Percentiles rank a stretch among this genome's conserved stretches.
Conservation (phyloP, 2,329 filamentous ascomycete genomes). For the Colletotrichum australisinense region DNA sequence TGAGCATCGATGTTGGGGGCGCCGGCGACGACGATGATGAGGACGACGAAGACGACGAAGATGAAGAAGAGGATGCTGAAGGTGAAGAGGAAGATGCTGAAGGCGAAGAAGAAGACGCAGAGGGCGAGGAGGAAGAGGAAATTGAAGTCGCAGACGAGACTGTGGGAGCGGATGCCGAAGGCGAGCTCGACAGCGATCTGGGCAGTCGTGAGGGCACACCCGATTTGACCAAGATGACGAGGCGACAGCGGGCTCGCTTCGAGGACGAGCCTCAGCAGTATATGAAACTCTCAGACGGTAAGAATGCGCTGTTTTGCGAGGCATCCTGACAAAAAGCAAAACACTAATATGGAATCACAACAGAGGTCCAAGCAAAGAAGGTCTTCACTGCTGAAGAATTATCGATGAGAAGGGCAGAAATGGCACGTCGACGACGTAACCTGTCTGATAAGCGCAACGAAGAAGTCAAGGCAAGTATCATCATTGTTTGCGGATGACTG, state of each 20-base stretch:
- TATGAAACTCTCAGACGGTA: constrained; percentile 72
- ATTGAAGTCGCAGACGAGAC: constrained; percentile 44
- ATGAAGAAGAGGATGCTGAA: constrained; percentile 59
- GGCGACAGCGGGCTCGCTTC: constrained; percentile 69
- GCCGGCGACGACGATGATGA: constrained; percentile 42
- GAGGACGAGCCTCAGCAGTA: constrained; percentile 65
- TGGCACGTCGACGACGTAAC: constrained; percentile 70
- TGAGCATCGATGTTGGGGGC: constrained; percentile 47
- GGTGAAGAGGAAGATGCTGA: constrained; percentile 55
- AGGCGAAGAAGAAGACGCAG: constrained; percentile 52
- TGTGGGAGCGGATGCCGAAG: constrained; percentile 47
- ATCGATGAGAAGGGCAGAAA: constrained; percentile 71
- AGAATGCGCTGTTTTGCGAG: constrained; percentile 36
- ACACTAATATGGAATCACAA: constrained; percentile 26
- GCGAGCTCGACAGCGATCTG: constrained; percentile 57
- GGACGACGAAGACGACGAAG: constrained; percentile 49
- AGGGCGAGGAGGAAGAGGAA: constrained; percentile 51
- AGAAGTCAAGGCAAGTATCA: constrained; percentile 66
- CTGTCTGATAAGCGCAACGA: constrained; percentile 74
- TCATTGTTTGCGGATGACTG: no score
- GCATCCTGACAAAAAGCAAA: constrained; percentile 1
- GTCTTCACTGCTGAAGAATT: constrained; percentile 71
- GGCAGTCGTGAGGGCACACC: constrained; percentile 62
- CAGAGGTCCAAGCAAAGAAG: constrained; percentile 74
- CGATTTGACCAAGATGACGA: constrained; percentile 70